Evolutionary conservation across 306 rosid genomes (phyloP).

Genomic region (Lathyrus aphaca): DNA sequence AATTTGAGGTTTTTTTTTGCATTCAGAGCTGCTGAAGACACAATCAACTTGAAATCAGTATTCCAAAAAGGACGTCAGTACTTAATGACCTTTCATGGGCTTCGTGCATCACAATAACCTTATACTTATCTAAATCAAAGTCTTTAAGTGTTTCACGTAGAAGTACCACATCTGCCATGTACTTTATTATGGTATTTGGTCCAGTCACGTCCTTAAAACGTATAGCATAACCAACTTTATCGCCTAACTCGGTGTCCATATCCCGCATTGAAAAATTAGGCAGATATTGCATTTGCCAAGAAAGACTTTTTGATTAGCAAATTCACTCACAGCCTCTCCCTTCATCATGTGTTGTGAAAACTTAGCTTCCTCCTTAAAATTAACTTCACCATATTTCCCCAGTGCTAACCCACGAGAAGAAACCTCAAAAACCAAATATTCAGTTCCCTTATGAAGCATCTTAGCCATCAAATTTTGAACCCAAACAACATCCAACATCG

Average conservation of each 20-base stretch:
- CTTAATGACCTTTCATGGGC: conserved; percentile 95
- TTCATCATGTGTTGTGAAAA: no score
- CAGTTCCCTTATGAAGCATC: conserved; percentile 94
- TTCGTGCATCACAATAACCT: conserved; percentile 97
- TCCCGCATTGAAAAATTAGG: no score
- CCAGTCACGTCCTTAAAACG: conserved; percentile 99
- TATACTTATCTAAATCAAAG: conserved; percentile 91
- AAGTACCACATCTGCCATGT: conserved; percentile 99
- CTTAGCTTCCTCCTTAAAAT: no score
- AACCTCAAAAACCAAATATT: conserved; percentile 80
- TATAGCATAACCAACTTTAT: conserved; percentile 93
- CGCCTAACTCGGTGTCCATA: conserved; percentile 95
- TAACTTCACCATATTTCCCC: conserved; percentile 80
- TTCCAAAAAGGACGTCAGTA: conserved; percentile 96
- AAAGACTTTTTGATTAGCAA: no score
- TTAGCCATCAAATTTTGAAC: conserved; percentile 89
- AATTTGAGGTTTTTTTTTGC: conserved; percentile 89
- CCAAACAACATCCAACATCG: conserved; percentile 68
- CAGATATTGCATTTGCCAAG: no score
- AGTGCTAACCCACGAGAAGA: conserved; percentile 59
- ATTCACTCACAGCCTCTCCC: no score
- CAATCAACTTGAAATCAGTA: conserved; percentile 95
- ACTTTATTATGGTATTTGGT: conserved; percentile 87
- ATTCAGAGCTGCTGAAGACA: conserved; percentile 93
- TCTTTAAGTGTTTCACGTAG: conserved; percentile 96